Base-by-base conservation (phyloP, 1,139 yeast species). In the Yamadazyma sp. region DNA sequence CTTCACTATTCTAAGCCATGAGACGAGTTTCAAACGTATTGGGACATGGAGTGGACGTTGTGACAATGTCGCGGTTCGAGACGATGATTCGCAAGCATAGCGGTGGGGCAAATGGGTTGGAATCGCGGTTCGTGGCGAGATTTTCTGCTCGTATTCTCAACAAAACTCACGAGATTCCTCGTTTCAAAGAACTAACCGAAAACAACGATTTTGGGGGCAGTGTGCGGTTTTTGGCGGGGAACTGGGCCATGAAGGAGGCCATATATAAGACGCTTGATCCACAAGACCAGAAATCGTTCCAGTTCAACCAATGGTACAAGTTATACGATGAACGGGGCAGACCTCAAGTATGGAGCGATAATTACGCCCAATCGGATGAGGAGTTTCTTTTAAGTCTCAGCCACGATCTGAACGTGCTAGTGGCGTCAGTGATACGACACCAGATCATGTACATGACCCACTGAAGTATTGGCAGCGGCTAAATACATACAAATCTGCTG, bases 201-300 rank as follows among this genome's bases (percentile, higher is more conserved):
- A 12, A 38, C 23, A 34, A 41, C 6, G 53, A 64, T 10, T 23
- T 52, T 1, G 54, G 56, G 0, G 52, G 52, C 16, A 58, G 64
- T 31, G 61, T 62, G 5, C 49, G 52, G 29, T 54, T 68, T 11
- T 54, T 86, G 16, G 77, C 89, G 0, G 81, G 83, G 0, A 62
- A 62, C 9, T 86, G 95, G 94, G 84, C 90, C 7, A 66, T 77
- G 20, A 86, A 86, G 51, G 95, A 86, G 52, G 92, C 95, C 0
- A 55, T 84, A 5, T 86, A 67, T 59, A 86, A 86, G 56, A 69
- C 84, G 0, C 59, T 86, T 40, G 77, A 72, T 33, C 43, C 54
- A 0, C 46, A 44, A 1, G 76, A 74, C 33, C 95, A 86, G 54
- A 39, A 44, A 11, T 11, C 17, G 5, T 85, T 85, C 51, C 61